phyloP scores from a whole-genome alignment of 2,329 filamentous ascomycete species.

The Hysterium pulicare region DNA sequence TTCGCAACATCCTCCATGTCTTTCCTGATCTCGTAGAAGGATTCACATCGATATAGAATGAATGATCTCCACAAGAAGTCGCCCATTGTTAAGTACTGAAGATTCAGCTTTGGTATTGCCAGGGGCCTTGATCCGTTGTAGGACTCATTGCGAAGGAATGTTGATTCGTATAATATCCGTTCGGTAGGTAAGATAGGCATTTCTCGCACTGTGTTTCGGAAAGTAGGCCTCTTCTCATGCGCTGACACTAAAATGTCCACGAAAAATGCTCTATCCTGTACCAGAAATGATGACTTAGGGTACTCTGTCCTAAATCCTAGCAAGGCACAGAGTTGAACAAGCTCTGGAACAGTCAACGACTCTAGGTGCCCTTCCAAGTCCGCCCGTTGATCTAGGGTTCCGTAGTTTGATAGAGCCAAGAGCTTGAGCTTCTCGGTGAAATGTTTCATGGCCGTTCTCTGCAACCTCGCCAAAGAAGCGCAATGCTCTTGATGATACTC shows the following conservation, averaged over 20 bases:
- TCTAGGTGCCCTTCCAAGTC: constrained; percentile 77
- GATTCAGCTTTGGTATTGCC: constrained; percentile 87
- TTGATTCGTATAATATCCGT: constrained; percentile 71
- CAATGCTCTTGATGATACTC: constrained; percentile 81
- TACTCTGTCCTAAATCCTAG: constrained; percentile 82
- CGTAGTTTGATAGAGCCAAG: constrained; percentile 87
- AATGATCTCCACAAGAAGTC: constrained; percentile 98
- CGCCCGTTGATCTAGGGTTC: constrained; percentile 73
- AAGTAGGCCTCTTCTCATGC: constrained; percentile 75
- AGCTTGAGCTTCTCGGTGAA: constrained; percentile 92
- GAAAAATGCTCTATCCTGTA: constrained; percentile 61
- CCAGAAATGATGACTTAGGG: constrained; percentile 65
- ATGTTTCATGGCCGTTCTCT: constrained; percentile 71
- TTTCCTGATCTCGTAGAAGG: constrained; percentile 90
- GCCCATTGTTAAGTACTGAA: constrained; percentile 91
- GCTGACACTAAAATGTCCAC: constrained; percentile 70
- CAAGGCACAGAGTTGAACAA: constrained; percentile 63
- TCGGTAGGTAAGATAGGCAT: constrained; percentile 84
- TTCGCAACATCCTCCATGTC: constrained; percentile 82
- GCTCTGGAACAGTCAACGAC: constrained; percentile 69
- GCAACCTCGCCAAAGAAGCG: constrained; percentile 70
- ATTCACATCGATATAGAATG: constrained; percentile 81
- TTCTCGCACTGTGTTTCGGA: constrained; percentile 72
- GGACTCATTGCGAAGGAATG: constrained; percentile 73
- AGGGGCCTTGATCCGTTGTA: constrained; percentile 87